Conservation (phyloP, 352 stramenopile genomes). For the Globisporangium rhizosaccharum region DNA sequence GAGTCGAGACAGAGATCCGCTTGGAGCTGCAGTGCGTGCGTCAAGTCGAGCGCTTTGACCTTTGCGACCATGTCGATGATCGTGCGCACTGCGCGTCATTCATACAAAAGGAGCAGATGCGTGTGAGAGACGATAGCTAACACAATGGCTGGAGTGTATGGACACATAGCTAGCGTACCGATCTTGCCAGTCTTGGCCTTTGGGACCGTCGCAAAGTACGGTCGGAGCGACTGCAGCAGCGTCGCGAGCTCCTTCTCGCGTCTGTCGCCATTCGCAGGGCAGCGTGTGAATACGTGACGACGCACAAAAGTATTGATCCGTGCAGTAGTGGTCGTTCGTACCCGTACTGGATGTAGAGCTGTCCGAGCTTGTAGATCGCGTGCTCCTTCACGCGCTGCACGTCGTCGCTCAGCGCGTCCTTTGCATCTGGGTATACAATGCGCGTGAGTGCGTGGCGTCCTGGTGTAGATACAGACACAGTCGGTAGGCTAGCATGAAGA, state of each 20-base stretch:
- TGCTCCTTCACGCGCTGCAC: conserved; percentile 94
- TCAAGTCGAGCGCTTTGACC: conserved; percentile 78
- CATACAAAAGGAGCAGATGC: neutral
- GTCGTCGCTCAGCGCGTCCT: conserved; percentile 57
- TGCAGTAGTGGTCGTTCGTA: conserved; percentile 17
- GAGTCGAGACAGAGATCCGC: conserved; percentile 94
- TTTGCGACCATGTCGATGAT: conserved; percentile 97
- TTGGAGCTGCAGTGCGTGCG: conserved; percentile 93
- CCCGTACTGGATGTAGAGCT: conserved; percentile 88
- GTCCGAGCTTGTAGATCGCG: conserved; percentile 93
- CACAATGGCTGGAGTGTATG: neutral
- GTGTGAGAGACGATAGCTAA: neutral
- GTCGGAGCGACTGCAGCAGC: conserved; percentile 82
- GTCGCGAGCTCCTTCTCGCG: conserved; percentile 84
- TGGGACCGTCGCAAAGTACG: conserved; percentile 93
- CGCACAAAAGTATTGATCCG: no score
- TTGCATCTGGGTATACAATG: conserved; percentile 23
- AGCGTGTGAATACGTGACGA: neutral
- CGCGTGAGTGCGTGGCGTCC: neutral
- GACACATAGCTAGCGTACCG: conserved; percentile 28
- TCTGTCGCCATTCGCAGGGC: neutral
- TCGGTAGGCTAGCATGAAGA: neutral
- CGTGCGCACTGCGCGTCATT: conserved; percentile 80
- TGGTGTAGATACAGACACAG: neutral
- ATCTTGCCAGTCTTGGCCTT: conserved; percentile 99